phyloP scores from a whole-genome alignment of 441 rosid genomes.

The Erodium trifolium region DNA sequence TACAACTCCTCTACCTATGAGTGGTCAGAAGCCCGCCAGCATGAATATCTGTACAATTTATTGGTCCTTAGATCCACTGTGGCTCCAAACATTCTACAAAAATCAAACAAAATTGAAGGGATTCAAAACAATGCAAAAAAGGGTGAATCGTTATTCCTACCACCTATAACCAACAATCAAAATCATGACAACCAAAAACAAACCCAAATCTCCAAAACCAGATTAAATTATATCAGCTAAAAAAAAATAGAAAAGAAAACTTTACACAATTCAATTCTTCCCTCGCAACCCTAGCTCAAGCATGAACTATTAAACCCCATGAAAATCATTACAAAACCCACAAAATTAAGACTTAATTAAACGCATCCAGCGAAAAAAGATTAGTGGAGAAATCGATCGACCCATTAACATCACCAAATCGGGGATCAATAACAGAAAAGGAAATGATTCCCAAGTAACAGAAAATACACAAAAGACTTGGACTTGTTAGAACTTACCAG shows the following conservation, averaged over 20 bases:
- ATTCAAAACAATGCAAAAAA: not conserved
- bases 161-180: slow-evolving; percentile 17
- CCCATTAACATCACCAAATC: slow-evolving; percentile 27
- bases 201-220: slow-evolving; percentile 20
- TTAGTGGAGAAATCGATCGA: slow-evolving; percentile 35
- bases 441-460: not conserved
- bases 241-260: slow-evolving; percentile 10
- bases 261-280: slow-evolving; percentile 2
- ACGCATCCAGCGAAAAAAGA: not conserved
- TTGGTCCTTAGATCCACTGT: slow-evolving; percentile 41
- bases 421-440: slow-evolving; percentile 21
- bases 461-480: slow-evolving; percentile 11
- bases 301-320: not conserved
- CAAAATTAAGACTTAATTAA: slow-evolving; percentile 6
- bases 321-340: slow-evolving; percentile 8
- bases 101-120: slow-evolving; percentile 12
- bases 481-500: slow-evolving; percentile 28
- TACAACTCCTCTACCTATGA: slow-evolving; percentile 28
- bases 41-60: slow-evolving; percentile 32
- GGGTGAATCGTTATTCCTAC: slow-evolving; percentile 9
- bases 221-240: not conserved
- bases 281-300: slow-evolving; percentile 1
- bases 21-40: slow-evolving; percentile 26
- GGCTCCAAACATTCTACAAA: slow-evolving; percentile 16
- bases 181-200: slow-evolving; percentile 9